Evolutionary conservation across 306 rosid species (phyloP), one percentile per base, ranked within the genome.

Genomic region (Sophora flavescens): DNA sequence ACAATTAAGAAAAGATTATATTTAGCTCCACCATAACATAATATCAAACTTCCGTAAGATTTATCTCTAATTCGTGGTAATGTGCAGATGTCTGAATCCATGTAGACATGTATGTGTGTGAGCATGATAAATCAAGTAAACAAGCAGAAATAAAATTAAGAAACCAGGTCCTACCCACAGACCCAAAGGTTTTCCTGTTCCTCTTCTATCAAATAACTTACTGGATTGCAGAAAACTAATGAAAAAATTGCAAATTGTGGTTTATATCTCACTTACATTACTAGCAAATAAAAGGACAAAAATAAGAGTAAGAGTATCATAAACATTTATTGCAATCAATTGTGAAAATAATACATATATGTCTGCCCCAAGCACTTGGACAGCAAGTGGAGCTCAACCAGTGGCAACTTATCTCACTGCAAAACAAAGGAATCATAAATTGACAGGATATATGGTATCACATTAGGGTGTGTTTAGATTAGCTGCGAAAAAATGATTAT

Each of bases 1-100:
- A 32, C 66, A 50, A 51, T 41, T 17, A 36, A 18, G 41, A 72
- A 54, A 14, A 82, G 63, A 32, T 66, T 61, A 76, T 51, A 30
- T 17, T n/a, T 62, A 45, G 39, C 52, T 71, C 8, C 16, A 22
- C 50, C 54, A 38, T 26, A 12, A 39, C 30, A 53, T 42, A 57
- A 17, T 3, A 60, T 26, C 22, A 38, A 51, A 60, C 28, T 59
- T 59, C 47, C 32, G 39, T 6, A 2, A 56, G 18, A 18, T 30
- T 73, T n/a, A 58, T 59, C 17, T 5, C 48, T 51, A 16, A 16
- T 32, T 10, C 56, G 44, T 12, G 22, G 18, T 50, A 35, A 30
- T 28, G 47, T 17, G n/a, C 14, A 8, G 11, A 44, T 9, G 50
- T 44, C 14, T 10, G n/a, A 9, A 44, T 44, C 14, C 50, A 44